Evolutionary conservation across 164 flowering plant genomes (phyloP), one percentile per base, ranked within the genome.

Genomic region (Magnolia officinalis): DNA sequence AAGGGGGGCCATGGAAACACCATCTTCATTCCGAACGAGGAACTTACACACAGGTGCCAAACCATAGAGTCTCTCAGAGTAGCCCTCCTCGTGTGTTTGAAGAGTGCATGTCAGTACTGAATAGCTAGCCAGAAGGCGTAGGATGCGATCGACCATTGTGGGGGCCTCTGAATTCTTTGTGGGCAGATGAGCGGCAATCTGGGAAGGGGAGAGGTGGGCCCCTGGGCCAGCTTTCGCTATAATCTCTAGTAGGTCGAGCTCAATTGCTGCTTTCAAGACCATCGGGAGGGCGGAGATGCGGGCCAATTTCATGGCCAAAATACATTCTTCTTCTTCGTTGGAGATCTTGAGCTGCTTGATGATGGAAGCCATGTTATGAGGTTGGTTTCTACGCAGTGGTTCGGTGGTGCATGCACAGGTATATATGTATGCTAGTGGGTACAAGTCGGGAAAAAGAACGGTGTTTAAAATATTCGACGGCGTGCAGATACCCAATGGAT

Each of bases 171-270:
- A 89, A 85, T 92, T 92, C 18, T 63, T 66, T 6, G 91, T 83
- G 8, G 90, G 89, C 1, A 92, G 88, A 72, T 91, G 88, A 49
- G 88, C 74, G 2, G 90, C 96, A 1, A 92, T 79, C 45, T 91
- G 89, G 0, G 83, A n/a, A 0, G 96, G 80, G 0, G 98, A 86
- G 67, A 89, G 59, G 19, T 67, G 66, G 0, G 88, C 92, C 1
- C 84, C 88, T 0, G 87, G 81, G 1, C 90, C 96, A 0, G 89
- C 88, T 37, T 83, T 83, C 4, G 87, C 88, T 8, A 92, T 87
- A 85, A 86, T 86, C 80, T 94, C 98, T 0, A 92, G 80, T 6
- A 92, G 80, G 67, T 89, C 89, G n/a, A 94, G 91, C 74, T 94
- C 97, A 0, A 90, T 76, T 72, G 89, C 88, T 0, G 97, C 78